phyloP scores from a whole-genome alignment of 2,329 filamentous ascomycete genomes.

The Cadophora malorum region DNA sequence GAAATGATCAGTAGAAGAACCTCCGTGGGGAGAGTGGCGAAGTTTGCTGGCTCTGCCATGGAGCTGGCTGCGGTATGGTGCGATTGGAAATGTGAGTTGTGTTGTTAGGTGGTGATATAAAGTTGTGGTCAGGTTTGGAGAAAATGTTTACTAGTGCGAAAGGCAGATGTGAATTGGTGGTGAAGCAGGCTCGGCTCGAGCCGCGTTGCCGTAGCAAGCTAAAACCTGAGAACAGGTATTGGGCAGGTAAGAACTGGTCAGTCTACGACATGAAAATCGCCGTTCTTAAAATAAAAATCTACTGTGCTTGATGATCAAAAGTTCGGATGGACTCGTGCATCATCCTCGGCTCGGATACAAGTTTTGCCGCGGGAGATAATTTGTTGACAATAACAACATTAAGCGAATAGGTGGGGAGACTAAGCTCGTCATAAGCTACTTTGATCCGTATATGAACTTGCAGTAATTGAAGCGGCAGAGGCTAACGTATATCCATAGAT shows the following conservation, averaged over 20 bases:
- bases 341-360: neutral
- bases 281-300: too few species aligned
- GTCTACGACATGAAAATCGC: too few species aligned
- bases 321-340: too few species aligned
- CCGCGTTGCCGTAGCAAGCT: neutral
- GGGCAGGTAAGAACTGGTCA: too few species aligned
- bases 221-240: too few species aligned
- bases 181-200: neutral
- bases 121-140: neutral
- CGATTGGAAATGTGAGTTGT: neutral
- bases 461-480: too few species aligned
- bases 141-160: conserved; percentile 5
- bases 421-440: too few species aligned
- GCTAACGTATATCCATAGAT: too few species aligned
- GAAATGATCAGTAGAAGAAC: conserved; percentile 3
- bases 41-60: conserved; percentile 7
- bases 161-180: neutral
- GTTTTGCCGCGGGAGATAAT: neutral
- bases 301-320: too few species aligned
- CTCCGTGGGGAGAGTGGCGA: conserved; percentile 16
- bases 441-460: too few species aligned
- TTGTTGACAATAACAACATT: neutral
- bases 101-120: neutral
- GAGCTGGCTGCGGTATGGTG: neutral
- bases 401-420: neutral